Evolutionary conservation across 2,329 filamentous ascomycete species (phyloP), one percentile per base, ranked within the genome.

Genomic region (Botryotinia narcissicola): DNA sequence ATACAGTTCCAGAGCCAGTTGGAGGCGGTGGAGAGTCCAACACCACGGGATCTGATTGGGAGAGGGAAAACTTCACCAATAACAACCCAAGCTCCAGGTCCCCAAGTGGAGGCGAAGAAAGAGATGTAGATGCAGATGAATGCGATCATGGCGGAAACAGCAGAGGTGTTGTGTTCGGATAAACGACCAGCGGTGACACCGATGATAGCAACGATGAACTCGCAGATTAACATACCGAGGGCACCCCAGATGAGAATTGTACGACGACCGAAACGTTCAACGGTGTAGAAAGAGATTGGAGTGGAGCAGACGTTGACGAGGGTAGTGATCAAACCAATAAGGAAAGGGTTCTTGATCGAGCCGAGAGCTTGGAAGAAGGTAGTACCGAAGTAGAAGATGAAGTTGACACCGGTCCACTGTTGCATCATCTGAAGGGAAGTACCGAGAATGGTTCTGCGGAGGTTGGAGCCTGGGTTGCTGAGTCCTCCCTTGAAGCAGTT

Each of bases 51-150:
- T 80, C 94, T 92, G 83, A 97, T 95, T 75, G 93, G 93, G 71
- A 97, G 89, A 73, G 94, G 93, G 89, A 92, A 97, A 83, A 96
- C 92, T 85, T 97, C 94, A 81, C 94, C 94, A 80, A 96, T 95
- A 78, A 97, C 87, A 71, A 92, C 89, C 92, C 92, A 94, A 63
- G 92, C 88, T 40, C 73, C 76, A 4, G 93, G 93, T 71, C 94
- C 94, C 94, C 93, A 97, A 76, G 94, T 97, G 74, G 88, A 90
- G 74, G 94, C 94, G 82, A 97, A 97, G 87, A 92, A 95, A 88
- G 93, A 94, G 86, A 97, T 95, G 87, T 94, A 96, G 85, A 97
- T 72, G 85, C 91, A 92, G 81, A 96, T 96, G 85, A 97, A 96
- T 75, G 93, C 89, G 77, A 97, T 94, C 87, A 95, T 91, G 68